Conservation (phyloP, 805 yeast species). For the Nakazawaea populi region DNA sequence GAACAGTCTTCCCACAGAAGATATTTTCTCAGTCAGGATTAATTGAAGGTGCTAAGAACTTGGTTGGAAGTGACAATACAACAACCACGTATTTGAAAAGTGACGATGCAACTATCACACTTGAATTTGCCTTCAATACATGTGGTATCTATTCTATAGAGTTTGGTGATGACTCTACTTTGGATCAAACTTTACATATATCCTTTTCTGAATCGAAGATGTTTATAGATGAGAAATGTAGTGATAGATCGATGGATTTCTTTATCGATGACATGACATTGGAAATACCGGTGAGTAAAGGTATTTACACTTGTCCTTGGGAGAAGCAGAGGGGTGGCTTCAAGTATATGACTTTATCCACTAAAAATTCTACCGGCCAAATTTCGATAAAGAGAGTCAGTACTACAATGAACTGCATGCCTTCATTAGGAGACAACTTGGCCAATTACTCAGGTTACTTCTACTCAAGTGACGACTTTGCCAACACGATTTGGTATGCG, state of each 20-base stretch:
- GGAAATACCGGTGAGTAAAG: conserved; percentile 7
- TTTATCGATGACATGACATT: conserved; percentile 10
- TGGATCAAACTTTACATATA: conserved; percentile 7
- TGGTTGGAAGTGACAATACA: background rate
- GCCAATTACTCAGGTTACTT: conserved; percentile 8
- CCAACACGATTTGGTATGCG: conserved; percentile 40
- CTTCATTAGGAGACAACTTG: conserved; percentile 10
- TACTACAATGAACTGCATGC: conserved; percentile 11
- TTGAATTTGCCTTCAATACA: conserved; percentile 12
- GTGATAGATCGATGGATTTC: conserved; percentile 12
- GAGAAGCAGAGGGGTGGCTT: conserved; percentile 12
- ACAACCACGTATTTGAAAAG: conserved; percentile 5
- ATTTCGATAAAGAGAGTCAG: conserved; percentile 4
- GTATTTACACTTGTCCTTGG: conserved; percentile 6
- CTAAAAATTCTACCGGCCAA: conserved; percentile 29
- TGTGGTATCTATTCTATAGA: conserved; percentile 10
- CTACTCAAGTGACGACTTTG: conserved; percentile 34
- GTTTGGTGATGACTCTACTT: conserved; percentile 5
- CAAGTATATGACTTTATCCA: conserved; percentile 10
- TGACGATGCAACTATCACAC: conserved; percentile 8
- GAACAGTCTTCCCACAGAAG: conserved; percentile 8
- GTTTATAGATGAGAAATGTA: conserved; percentile 7
- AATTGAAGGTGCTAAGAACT: background rate
- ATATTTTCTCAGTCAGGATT: conserved; percentile 5
- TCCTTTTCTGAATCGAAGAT: conserved; percentile 8